phyloP scores from a whole-genome alignment of 805 yeast genomes.

The Metschnikowia kofuensis region DNA sequence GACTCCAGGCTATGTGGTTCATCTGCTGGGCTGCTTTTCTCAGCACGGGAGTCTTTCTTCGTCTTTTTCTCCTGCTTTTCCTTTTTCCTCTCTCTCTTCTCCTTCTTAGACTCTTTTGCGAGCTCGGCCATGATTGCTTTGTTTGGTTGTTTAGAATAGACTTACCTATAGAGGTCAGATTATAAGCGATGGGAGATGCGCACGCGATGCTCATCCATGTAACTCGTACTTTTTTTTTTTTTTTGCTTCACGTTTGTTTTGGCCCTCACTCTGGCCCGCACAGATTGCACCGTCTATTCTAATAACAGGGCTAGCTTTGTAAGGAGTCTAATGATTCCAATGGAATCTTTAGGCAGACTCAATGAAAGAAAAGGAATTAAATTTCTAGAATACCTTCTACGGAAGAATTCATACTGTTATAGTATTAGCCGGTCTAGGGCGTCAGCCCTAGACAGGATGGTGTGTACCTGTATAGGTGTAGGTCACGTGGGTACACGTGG shows the following conservation, averaged over 20 bases:
- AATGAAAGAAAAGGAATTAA: too few relatives aligned
- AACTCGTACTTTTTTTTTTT: background rate
- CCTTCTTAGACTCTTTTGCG: slow-evolving; percentile 18
- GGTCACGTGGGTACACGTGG: background rate
- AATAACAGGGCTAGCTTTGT: too few relatives aligned
- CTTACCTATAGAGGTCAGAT: background rate
- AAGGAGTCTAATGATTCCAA: too few relatives aligned
- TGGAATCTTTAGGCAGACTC: too few relatives aligned
- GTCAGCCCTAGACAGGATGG: background rate
- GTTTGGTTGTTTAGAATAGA: background rate
- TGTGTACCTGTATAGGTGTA: background rate
- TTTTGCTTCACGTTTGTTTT: background rate
- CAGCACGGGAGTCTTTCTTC: slow-evolving; percentile 11
- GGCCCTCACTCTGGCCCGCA: too few relatives aligned
- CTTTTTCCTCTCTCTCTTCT: slow-evolving; percentile 22
- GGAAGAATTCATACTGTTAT: too few relatives aligned
- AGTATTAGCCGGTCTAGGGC: too few relatives aligned
- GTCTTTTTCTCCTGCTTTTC: slow-evolving; percentile 17
- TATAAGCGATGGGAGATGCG: background rate
- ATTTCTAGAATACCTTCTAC: too few relatives aligned
- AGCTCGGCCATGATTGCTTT: slow-evolving; percentile 11
- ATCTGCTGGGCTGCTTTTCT: background rate
- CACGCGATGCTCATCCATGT: slow-evolving; percentile 1
- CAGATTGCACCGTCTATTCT: too few relatives aligned
- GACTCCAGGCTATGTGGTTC: background rate